These are phyloP conservation scores for Neurospora sp. DNA, from an alignment of 495 filamentous ascomycete species.

Conservation along the genomic window DNA sequence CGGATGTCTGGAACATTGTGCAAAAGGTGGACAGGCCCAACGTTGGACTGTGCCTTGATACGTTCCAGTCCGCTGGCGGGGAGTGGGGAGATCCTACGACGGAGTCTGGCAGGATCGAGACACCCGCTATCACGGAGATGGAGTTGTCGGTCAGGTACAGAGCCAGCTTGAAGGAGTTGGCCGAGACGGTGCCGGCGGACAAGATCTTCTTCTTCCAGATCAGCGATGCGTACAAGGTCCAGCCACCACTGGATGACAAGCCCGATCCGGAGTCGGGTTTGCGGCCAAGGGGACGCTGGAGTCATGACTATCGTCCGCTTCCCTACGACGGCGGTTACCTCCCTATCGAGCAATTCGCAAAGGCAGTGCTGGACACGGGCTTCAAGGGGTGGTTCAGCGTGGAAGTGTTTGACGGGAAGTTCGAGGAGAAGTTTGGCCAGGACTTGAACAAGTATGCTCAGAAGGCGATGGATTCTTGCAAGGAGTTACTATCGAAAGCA, in stretches of 20 bases:
- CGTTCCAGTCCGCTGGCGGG: slow-evolving; percentile 66
- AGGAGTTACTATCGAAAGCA: slow-evolving; percentile 32
- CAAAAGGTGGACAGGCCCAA: slow-evolving; percentile 50
- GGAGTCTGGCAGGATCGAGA: slow-evolving; percentile 42
- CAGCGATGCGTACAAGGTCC: slow-evolving; percentile 63
- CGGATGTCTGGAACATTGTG: slow-evolving; percentile 57
- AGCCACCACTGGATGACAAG: slow-evolving; percentile 38
- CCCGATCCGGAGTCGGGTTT: slow-evolving; percentile 29
- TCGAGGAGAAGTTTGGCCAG: slow-evolving; percentile 39
- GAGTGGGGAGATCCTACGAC: slow-evolving; percentile 73
- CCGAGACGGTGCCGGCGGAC: slow-evolving; percentile 46
- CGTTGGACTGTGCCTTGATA: slow-evolving; percentile 70
- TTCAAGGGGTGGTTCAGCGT: slow-evolving; percentile 65
- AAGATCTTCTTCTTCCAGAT: slow-evolving; percentile 74
- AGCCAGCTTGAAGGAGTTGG: slow-evolving; percentile 44
- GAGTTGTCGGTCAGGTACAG: slow-evolving; percentile 42
- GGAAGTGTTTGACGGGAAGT: slow-evolving; percentile 65
- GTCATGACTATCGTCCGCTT: slow-evolving; percentile 58
- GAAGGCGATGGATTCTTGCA: slow-evolving; percentile 48
- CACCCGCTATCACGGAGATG: slow-evolving; percentile 4
- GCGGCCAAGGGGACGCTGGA: slow-evolving; percentile 58
- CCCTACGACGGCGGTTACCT: slow-evolving; percentile 66
- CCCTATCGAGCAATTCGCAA: slow-evolving; percentile 54
- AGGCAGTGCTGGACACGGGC: slow-evolving; percentile 59
- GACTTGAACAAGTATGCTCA: slow-evolving; percentile 49